Evolutionary conservation across 2,329 filamentous ascomycete species (phyloP), one percentile per base, ranked within the genome.

Genomic region (Colletotrichum sidae): DNA sequence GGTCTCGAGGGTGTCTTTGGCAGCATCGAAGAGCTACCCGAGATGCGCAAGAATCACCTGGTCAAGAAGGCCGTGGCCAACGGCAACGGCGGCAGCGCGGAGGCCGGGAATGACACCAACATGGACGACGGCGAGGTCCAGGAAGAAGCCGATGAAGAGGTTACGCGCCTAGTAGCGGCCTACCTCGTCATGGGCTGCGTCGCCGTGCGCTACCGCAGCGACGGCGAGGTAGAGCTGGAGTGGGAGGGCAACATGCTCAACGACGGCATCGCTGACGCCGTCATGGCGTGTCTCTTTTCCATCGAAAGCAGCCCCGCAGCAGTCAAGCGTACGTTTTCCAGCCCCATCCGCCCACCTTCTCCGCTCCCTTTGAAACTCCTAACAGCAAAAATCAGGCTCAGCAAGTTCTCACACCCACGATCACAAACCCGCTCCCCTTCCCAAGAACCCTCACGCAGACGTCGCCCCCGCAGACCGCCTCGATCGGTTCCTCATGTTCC

Each of bases 191-290:
- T 99, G 95, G 95, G 94, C 69, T 96, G 92, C 77, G 89, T 97
- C 35, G 88, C 88, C 8, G 89, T 98, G n/a, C 87, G 90, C 17
- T 94, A 96, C 78, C 86, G 86, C 68, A 86, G 83, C 67, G 90
- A 88, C 70, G 92, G 94, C 60, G 90, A 96, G 74, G 87, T 97
- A 6, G 94, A 96, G 76, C 83, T 98, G 3, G 94, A 97, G 78
- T 99, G 96, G 96, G 95, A 98, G 76, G 96, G 94, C 63, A 99
- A 98, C 76, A 92, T 97, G 81, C 90, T 97, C 73, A 99, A 98
- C 76, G 96, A 99, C 74, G 93, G 94, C 67, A 96, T 99, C 73
- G 96, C 96, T n/a, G 96, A 99, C 78, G 94, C 96, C 13, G 92
- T 98, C 59, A 93, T 98, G 84, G 94, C 94, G 1, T 93, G 97